These are phyloP conservation scores for Sphagnum contortum DNA, from an alignment of 225 moss, liverwort and hornwort genomes.

Conservation along the genomic window DNA sequence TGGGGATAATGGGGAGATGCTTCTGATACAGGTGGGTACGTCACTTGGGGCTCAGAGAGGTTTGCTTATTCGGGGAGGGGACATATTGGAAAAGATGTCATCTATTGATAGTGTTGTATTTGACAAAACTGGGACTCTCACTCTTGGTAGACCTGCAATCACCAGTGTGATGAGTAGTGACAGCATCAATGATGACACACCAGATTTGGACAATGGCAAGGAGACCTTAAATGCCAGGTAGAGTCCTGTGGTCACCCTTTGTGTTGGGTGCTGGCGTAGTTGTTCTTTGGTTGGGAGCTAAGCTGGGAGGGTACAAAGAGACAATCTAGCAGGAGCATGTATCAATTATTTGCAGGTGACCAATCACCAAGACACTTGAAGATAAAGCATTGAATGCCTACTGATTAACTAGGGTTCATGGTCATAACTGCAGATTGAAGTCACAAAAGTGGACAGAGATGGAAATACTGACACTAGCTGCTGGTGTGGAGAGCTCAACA, in stretches of 20 bases:
- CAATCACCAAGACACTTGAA: no score
- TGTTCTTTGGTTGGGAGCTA: no score
- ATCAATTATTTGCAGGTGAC: no score
- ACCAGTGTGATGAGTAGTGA: conserved; percentile 51
- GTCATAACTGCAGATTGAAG: no score
- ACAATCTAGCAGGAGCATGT: no score
- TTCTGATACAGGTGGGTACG: conserved; percentile 63
- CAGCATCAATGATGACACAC: conserved; percentile 5
- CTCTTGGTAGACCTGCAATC: conserved; percentile 79
- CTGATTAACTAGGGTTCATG: no score
- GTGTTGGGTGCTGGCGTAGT: no score
- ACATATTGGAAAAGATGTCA: conserved; percentile 85
- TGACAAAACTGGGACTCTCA: conserved; percentile 97
- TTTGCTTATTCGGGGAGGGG: conserved; percentile 92
- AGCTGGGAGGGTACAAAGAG: no score
- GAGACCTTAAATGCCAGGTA: conserved; percentile 5
- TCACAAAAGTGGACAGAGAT: conserved; percentile 39
- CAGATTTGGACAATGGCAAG: not conserved
- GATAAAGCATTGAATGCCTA: no score
- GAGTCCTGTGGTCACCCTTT: not conserved
- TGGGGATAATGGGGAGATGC: no score
- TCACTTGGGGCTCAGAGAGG: conserved; percentile 95
- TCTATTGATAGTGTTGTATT: conserved; percentile 76
- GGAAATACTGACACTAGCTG: conserved; percentile 82
- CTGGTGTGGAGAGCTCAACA: conserved; percentile 85